Conservation (phyloP, 2,329 filamentous ascomycete species). For the Colletotrichum endophyticum region DNA sequence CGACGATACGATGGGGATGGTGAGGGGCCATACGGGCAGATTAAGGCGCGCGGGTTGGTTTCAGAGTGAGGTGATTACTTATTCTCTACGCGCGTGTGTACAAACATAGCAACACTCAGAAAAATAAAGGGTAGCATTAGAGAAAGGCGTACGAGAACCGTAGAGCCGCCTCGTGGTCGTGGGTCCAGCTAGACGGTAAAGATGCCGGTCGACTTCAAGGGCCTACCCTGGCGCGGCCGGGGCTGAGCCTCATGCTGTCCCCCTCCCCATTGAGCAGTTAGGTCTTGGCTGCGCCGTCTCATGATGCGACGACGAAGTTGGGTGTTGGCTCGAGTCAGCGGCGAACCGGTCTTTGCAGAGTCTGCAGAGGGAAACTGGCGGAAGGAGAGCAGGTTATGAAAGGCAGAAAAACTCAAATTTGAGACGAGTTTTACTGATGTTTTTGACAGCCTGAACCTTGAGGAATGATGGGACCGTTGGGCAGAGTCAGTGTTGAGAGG, state of each 20-base stretch:
- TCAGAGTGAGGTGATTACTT: neutral
- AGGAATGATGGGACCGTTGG: neutral
- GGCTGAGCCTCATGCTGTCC: neutral
- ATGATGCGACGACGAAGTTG: neutral
- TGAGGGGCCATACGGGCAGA: neutral
- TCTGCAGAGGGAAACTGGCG: neutral
- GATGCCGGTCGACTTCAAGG: neutral
- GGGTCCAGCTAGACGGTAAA: neutral
- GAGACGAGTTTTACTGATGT: constrained; percentile 14
- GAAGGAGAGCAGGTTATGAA: neutral
- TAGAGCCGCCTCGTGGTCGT: neutral
- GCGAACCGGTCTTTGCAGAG: neutral
- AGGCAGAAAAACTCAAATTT: neutral
- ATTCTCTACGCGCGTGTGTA: neutral
- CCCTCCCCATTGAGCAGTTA: neutral
- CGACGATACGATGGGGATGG: neutral
- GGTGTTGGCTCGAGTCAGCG: neutral
- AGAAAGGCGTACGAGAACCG: neutral
- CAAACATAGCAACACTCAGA: neutral
- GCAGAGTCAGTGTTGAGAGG: neutral
- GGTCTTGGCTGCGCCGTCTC: constrained; percentile 10
- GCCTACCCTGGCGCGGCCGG: neutral
- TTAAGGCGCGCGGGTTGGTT: neutral
- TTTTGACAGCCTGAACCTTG: constrained; percentile 9
- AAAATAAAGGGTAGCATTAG: neutral